Evolutionary conservation across 495 filamentous ascomycete species (phyloP).

Genomic region (Aspergillus olivimuriae): DNA sequence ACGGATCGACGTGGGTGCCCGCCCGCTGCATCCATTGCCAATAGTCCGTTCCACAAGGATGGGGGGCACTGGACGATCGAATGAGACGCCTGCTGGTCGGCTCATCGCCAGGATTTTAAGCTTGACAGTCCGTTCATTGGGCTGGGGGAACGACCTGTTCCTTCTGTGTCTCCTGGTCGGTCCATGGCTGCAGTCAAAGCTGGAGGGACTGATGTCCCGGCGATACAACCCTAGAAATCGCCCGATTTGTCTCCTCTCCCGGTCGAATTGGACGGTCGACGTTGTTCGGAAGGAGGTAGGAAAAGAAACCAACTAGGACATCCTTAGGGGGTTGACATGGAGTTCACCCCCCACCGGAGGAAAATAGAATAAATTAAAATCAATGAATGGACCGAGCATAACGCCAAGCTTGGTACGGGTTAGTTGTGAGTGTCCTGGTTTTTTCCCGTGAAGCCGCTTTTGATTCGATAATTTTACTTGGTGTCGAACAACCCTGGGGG

Average conservation of each 20-base stretch:
- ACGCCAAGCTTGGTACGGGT: too few relatives aligned
- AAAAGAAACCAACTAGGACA: too few relatives aligned
- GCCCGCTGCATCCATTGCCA: slow-evolving; percentile 34
- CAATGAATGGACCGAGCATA: too few relatives aligned
- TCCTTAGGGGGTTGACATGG: too few relatives aligned
- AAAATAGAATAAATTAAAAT: too few relatives aligned
- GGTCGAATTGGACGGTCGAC: background rate
- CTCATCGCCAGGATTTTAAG: slow-evolving; percentile 15
- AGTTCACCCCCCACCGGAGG: too few relatives aligned
- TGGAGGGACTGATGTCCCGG: background rate
- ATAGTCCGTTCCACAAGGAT: slow-evolving; percentile 34
- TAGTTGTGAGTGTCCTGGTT: too few relatives aligned
- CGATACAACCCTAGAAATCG: background rate
- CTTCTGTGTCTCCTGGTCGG: background rate
- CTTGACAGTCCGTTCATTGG: slow-evolving; percentile 12
- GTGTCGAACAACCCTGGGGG: too few relatives aligned
- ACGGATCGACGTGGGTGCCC: slow-evolving; percentile 39
- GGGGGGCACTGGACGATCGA: slow-evolving; percentile 10
- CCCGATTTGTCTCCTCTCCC: background rate
- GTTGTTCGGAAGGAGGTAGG: too few relatives aligned
- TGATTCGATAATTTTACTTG: too few relatives aligned
- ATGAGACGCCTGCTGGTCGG: slow-evolving; percentile 6
- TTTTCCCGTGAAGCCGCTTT: too few relatives aligned
- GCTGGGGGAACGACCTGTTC: background rate
- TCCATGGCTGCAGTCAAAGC: background rate